Evolutionary conservation across 192 early-diverging fungal species (phyloP), one percentile per base, ranked within the genome.

Genomic region (Coemansia sp.): DNA sequence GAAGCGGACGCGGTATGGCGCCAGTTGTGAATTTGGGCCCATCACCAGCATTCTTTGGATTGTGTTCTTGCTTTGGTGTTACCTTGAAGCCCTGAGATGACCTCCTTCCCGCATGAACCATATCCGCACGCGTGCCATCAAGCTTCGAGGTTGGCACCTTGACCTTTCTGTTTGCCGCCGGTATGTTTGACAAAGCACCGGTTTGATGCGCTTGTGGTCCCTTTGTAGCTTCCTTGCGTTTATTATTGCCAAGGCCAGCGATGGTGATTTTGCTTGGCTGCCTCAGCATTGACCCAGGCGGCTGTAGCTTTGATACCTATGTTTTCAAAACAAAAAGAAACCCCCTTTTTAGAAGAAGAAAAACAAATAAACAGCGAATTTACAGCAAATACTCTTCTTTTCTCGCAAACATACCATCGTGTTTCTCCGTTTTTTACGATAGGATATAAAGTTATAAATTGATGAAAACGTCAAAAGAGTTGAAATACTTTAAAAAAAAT

Each of bases 31-130:
- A 59, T 10, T 35, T 59, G 14, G 57, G 34, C 2, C 63, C 63
- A 53, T 14, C 55, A 11, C 61, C n/a, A 44, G 44, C 21, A 52
- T 56, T 62, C 6, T 63, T 35, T n/a, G 76, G 20, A 4, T 24
- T 51, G 36, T 52, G 51, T 26, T 55, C 63, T 30, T 68, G 66
- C 53, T 69, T 81, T 23, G 66, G 67, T 16, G 78, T 51, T 41
- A 81, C 78, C 21, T 60, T 75, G 63, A 81, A 81, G 2, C 78
- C 78, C 62, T 72, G 68, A 5, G 78, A 75, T 9, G 78, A 81
- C 26, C 78, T 66, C 16, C 78, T 61, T 15, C 78, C 78, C 11
- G 72, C 69, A 51, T 66, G 69, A 5, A 81, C 69, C 4, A 63
- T 75, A 26, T 66, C 69, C 21, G 26, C 38, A 4, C 48, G 63